Evolutionary conservation across 768 basidiomycete genomes (phyloP), one percentile per base, ranked within the genome.

Genomic region (Mycena belliarum): DNA sequence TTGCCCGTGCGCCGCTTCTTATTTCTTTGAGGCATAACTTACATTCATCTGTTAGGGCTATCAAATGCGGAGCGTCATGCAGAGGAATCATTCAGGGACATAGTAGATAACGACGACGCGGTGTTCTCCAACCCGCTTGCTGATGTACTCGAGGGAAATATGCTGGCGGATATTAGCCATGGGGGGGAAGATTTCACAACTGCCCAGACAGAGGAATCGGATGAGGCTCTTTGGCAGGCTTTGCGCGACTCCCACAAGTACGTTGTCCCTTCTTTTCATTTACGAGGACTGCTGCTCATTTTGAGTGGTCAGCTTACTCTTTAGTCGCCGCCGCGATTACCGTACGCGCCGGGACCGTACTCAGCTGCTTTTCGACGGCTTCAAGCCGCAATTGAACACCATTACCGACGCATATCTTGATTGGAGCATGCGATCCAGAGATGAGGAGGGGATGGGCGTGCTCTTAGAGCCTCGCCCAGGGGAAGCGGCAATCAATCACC

Each of bases 101-200:
- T 52, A n/a, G 28, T 20, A 1, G 50, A 42, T 15, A 18, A 48
- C 6, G 42, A 43, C 12, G 21, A 24, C 6, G n/a, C n/a, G n/a
- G n/a, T n/a, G n/a, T 32, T 32, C 20, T 37, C 35, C 14, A 21
- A 15, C 24, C 15, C 38, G 2, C 23, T 35, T 2, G 29, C 16
- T 3, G 43, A 53, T 21, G 24, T 53, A 9, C 32, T 57, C 4
- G 33, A n/a, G 8, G 55, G 55, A 1, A 28, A n/a, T 1, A n/a
- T 41, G 3, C 26, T 9, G 16, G 40, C 43, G 1, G 55, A 57
- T 14, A 50, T 57, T 8, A 57, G 55, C 49, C 48, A 57, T 38
- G 55, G 29, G 2, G 47, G 55, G 4, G 48, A 49, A n/a, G n/a
- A n/a, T n/a, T n/a, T n/a, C n/a, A n/a, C n/a, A 20, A 20, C 14